Base-by-base conservation (phyloP, 2,329 filamentous ascomycete genomes). In the Biscogniauxia sp. region DNA sequence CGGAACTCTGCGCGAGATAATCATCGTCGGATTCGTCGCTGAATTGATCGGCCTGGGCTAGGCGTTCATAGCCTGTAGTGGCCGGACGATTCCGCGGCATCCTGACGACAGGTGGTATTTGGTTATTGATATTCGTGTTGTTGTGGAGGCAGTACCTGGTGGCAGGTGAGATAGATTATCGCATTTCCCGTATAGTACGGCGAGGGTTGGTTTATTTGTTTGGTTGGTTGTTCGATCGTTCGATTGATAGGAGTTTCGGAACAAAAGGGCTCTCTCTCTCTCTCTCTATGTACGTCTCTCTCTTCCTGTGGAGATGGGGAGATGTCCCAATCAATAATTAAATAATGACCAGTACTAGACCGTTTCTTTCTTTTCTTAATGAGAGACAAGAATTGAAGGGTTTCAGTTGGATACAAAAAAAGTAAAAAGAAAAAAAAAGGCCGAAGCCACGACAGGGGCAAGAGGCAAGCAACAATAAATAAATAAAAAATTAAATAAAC, bases 31-130 rank as follows among this genome's bases (percentile, higher is more conserved):
- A 90, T 60, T 89, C 87, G 71, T 90, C 88, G 74, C 87, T 88
- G 70, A 89, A 82, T 68, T 89, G 87, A 72, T 93, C 91, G 68
- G 90, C 91, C 77, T 95, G 91, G 64, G 91, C 88, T 61, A 95
- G 87, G 72, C 90, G 90, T 76, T 92, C 91, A 78, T 95, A 95
- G 76, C 91, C 91, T 65, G 91, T 93, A 51, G 89, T 91, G 61
- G 89, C 83, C 63, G 89, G 90, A 60, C 88, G 84, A 64, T 80
- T 80, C 73, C 85, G 86, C 70, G 88, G 83, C 89, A 91, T 91
- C 65, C 71, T 79, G 68, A 61, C 60, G 55, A 58, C 5, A 32
- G 57, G 53, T 28, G 32, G 19, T 26, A 26, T 55, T 25, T 45
- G 13, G 11, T 45, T 5, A n/a, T 45, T 11, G 37, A 9, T 45